Evolutionary conservation across 441 rosid species (phyloP).

Genomic region (Pelargonium citronellum): DNA sequence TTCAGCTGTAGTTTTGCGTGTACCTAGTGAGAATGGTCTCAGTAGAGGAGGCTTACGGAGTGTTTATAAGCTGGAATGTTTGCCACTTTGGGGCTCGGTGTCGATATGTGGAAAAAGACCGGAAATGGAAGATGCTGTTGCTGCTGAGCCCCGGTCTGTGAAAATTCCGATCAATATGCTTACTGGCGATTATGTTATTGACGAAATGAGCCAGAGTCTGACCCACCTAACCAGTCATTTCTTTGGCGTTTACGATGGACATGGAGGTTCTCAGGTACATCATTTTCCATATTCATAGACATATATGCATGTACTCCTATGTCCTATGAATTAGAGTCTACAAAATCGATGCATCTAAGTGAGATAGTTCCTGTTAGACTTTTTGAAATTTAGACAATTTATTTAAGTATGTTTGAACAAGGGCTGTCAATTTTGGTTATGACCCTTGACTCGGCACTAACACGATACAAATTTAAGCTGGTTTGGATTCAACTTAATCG

Average conservation of each 20-base stretch:
- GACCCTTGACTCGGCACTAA: no score
- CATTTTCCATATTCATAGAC: background rate
- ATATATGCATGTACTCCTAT: background rate
- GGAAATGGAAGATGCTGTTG: conserved; percentile 93
- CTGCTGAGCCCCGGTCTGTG: conserved; percentile 49
- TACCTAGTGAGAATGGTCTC: conserved; percentile 39
- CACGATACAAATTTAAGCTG: no score
- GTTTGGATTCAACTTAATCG: no score
- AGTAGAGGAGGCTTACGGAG: conserved; percentile 34
- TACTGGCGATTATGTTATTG: conserved; percentile 39
- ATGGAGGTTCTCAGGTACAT: conserved; percentile 80
- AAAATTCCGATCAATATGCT: conserved; percentile 70
- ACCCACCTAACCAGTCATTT: conserved; percentile 63
- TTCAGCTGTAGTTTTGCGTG: conserved; percentile 58
- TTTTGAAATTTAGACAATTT: background rate
- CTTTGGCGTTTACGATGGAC: conserved; percentile 93
- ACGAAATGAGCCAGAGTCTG: conserved; percentile 43
- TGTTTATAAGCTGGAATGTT: conserved; percentile 69
- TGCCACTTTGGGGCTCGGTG: conserved; percentile 78
- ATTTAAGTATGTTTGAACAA: background rate
- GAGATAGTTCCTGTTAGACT: background rate
- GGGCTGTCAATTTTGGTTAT: no score
- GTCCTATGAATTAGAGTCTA: background rate
- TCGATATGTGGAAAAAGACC: conserved; percentile 80
- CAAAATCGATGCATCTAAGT: background rate